A percentile compares a stretch with the other conserved stretches of the same genome.
Conservation (phyloP, 1,284 basidiomycete species). For the Xanthoconium separans region DNA sequence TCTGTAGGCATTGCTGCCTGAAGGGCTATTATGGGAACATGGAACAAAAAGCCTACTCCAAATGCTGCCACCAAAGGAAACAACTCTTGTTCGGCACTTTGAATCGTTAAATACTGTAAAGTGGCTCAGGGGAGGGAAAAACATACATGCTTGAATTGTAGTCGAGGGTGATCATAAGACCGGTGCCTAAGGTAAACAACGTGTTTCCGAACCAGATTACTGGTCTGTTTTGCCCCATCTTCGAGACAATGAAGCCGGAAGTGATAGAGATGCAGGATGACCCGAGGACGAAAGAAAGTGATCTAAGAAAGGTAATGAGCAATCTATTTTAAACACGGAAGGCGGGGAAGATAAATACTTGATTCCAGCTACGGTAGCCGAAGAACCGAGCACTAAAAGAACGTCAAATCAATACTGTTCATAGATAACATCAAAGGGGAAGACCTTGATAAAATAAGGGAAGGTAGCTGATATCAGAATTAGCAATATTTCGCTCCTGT, state of each 20-base stretch:
- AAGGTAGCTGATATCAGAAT: slow-evolving; percentile 17
- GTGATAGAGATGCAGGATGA: slow-evolving; percentile 53
- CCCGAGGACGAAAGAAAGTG: slow-evolving; percentile 75
- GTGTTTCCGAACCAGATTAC: slow-evolving; percentile 61
- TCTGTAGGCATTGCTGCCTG: slow-evolving; percentile 81
- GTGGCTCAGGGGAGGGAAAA: neutral
- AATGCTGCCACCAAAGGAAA: slow-evolving; percentile 60
- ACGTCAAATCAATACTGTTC: neutral
- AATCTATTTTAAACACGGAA: neutral
- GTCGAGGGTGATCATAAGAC: slow-evolving; percentile 57
- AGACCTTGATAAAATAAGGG: slow-evolving; percentile 23
- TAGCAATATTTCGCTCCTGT: neutral
- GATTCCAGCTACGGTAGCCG: slow-evolving; percentile 15
- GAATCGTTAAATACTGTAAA: neutral
- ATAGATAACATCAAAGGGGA: neutral
- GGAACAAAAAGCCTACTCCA: slow-evolving; percentile 66
- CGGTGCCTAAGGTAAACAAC: slow-evolving; percentile 58
- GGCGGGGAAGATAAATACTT: slow-evolving; percentile 4
- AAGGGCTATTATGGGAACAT: slow-evolving; percentile 66
- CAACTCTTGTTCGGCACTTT: slow-evolving; percentile 56
- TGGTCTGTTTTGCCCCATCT: slow-evolving; percentile 57
- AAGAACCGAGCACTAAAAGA: slow-evolving; percentile 13
- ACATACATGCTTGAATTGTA: slow-evolving; percentile 47
- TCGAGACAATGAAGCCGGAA: slow-evolving; percentile 60
- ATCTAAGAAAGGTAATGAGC: slow-evolving; percentile 37